Evolutionary conservation across 2,329 filamentous ascomycete species (phyloP), one percentile per base, ranked within the genome.

Genomic region (Sclerotinia minor): DNA sequence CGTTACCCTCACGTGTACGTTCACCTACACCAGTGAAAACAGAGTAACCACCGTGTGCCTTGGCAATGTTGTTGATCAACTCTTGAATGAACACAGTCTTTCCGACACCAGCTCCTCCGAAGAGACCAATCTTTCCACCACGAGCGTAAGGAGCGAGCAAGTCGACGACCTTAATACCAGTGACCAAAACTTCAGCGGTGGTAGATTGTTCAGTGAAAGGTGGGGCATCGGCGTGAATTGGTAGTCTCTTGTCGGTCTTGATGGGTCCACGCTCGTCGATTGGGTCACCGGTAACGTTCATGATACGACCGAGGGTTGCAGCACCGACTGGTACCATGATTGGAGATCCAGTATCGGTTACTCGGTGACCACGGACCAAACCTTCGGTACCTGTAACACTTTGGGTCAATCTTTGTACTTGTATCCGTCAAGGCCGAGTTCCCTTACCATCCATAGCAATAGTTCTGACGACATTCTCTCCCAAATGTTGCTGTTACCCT

Each of bases 71-170:
- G 93, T 99, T 99, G 87, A 99, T 99, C 81, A 99, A 86, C 86
- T 99, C 95, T 89, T 99, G 95, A 83, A 99, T 99, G 88, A 98
- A 99, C 81, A 99, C 95, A 82, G 95, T 99, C 91, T 99, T 99
- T 84, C 95, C 95, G 87, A 99, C 95, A 96, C 95, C 95, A 79
- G 95, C 95, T 94, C 95, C 95, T 85, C 95, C 95, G 86, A 99
- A 99, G 77, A 99, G 93, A 92, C 95, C 95, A 88, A 99, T 99
- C 91, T 99, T 99, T 89, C 95, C 95, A 92, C 95, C 95, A 96
- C 95, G 95, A 81, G 95, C 95, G 84, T 99, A 99, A 79, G 95
- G 95, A 78, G 95, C 95, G 79, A 99, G 89, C 76, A 99, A 88
- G 83, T 99, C 95, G 84, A 99, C 95, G 82, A 99, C 95, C 91